phyloP scores from a whole-genome alignment of 495 filamentous ascomycete species.

The Lophium mytilinum region DNA sequence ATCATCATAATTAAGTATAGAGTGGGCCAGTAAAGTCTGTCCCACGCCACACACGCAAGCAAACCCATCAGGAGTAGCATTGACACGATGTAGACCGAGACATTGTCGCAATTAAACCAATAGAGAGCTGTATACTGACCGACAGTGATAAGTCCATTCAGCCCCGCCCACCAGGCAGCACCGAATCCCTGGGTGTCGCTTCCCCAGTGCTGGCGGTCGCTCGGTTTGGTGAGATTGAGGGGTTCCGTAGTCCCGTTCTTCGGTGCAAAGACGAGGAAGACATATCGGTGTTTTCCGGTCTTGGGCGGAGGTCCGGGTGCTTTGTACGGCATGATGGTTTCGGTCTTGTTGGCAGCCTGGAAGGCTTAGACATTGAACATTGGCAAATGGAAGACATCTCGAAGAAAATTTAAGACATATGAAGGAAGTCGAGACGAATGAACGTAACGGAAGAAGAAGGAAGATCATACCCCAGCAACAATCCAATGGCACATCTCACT shows the following conservation, averaged over 20 bases:
- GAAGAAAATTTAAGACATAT: no score
- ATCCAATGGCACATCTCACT: slow-evolving; percentile 71
- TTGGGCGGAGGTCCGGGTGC: slow-evolving; percentile 54
- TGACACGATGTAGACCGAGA: no score
- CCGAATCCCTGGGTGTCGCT: slow-evolving; percentile 46
- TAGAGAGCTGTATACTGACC: slow-evolving; percentile 39
- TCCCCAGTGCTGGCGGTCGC: slow-evolving; percentile 56
- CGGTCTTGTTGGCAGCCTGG: neutral
- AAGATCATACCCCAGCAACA: slow-evolving; percentile 36
- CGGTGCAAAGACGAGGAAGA: slow-evolving; percentile 49
- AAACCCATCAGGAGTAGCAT: no score
- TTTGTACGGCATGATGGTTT: slow-evolving; percentile 45
- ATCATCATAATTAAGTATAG: no score
- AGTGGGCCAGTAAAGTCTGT: no score
- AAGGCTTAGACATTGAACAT: no score
- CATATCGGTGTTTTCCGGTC: slow-evolving; percentile 63
- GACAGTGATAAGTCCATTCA: slow-evolving; percentile 52
- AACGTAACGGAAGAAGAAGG: neutral
- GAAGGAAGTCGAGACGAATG: slow-evolving; percentile 17
- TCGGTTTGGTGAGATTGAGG: slow-evolving; percentile 43
- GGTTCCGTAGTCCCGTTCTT: slow-evolving; percentile 34
- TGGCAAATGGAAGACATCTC: no score
- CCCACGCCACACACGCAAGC: no score
- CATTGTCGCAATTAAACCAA: no score
- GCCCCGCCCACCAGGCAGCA: slow-evolving; percentile 53